Percentiles rank a stretch among this genome's conserved stretches.
These are phyloP conservation scores for Apiotrichum montevideense DNA, from an alignment of 1,284 basidiomycete genomes.

Conservation along the genomic window DNA sequence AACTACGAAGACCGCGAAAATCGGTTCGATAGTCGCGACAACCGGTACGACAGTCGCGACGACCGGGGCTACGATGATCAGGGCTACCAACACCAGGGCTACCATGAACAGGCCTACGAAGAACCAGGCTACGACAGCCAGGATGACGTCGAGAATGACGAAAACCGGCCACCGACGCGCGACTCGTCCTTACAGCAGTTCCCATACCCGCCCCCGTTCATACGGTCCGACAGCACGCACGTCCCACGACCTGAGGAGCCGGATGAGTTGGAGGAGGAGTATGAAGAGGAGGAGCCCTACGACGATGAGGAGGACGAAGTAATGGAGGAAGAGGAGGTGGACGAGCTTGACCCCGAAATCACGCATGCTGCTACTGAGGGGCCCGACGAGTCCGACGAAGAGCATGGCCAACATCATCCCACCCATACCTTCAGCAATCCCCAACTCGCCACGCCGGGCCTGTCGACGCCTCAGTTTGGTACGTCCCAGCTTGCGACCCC, in stretches of 20 bases:
- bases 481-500: not conserved
- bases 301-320: constrained; percentile 8
- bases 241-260: not conserved
- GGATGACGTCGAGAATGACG: constrained; percentile 2
- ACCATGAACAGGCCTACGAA: not conserved
- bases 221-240: not conserved
- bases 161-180: not conserved
- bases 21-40: too few relatives aligned
- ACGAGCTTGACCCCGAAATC: not conserved
- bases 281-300: not conserved
- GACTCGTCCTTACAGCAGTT: not conserved
- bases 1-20: too few relatives aligned
- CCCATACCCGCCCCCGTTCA: not conserved
- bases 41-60: too few relatives aligned
- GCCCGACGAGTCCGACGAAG: not conserved
- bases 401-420: constrained; percentile 2
- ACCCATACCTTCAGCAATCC: not conserved
- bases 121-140: constrained; percentile 1
- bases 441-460: not conserved
- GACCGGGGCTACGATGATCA: not conserved
- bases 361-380: too few relatives aligned
- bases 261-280: constrained; percentile 4
- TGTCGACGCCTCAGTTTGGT: too few relatives aligned
- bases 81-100: not conserved
- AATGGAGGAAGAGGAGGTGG: not conserved